Evolutionary conservation across 2,329 filamentous ascomycete genomes (phyloP), one percentile per base, ranked within the genome.

Genomic region (Aphanoascus verrucosus): DNA sequence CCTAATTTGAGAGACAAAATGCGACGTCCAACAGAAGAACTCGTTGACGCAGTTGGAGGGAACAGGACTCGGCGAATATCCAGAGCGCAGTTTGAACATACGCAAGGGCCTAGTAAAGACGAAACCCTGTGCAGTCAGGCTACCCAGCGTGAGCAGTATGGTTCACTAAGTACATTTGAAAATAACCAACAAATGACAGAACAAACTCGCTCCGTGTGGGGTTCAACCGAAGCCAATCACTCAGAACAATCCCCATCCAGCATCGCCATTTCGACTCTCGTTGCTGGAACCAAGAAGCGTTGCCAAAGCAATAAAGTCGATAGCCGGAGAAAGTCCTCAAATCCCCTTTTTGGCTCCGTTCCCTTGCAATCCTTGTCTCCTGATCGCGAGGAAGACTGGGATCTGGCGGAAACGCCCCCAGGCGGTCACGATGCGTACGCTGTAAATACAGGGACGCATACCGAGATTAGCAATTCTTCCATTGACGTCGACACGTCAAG

Each of bases 1-100:
- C 87, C 87, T 1, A 91, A 86, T 62, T 73, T 93, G 41, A 78
- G 85, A 57, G 85, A 84, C 64, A 93, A 93, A 71, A 90, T 93
- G 86, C 79, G 87, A 55, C 79, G 87, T 55, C 86, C 87, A 19
- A 86, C 84, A 1, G 87, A 87, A 64, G 81, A 87, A 58, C 69
- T 90, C 8, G 79, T 84, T 35, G 85, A 89, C 65, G 86, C 86
- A 1, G 86, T 91, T 79, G n/a, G 49, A 11, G 79, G 84, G 60
- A 78, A 64, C 51, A 60, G 63, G 48, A 58, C 63, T 54, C 61
- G 68, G 72, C 74, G 61, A 73, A 74, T 35, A 52, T 78, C 57
- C 67, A 77, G 62, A 63, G 77, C 66, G 44, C 61, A 61, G 32
- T 42, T 70, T 71, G 59, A 71, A 69, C n/a, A 31, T 11, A 5